These are phyloP conservation scores for Rhizodiscina lignyota DNA, from an alignment of 495 filamentous ascomycete genomes.

Conservation along the genomic window DNA sequence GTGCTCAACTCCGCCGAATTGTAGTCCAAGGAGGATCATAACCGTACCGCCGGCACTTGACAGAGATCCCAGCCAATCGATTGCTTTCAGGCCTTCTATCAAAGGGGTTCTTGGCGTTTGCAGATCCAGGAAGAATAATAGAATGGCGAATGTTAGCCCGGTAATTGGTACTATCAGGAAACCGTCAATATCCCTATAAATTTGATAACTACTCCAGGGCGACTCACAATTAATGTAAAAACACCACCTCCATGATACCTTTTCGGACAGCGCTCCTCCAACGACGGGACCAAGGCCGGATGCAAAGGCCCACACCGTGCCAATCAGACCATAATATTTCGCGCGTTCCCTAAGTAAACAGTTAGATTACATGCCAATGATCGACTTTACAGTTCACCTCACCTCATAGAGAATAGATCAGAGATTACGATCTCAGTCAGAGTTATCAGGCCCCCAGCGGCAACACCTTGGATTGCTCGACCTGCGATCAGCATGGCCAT, in stretches of 20 bases:
- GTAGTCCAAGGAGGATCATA: constrained; percentile 68
- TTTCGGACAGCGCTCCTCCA: constrained; percentile 57
- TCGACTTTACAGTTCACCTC: no score
- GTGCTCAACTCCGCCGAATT: constrained; percentile 57
- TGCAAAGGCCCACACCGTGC: constrained; percentile 60
- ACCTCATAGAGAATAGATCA: constrained; percentile 12
- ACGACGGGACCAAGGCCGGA: constrained; percentile 57
- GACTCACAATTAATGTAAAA: constrained; percentile 25
- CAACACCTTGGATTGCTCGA: constrained; percentile 17
- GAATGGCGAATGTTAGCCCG: constrained; percentile 46
- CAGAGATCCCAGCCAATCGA: constrained; percentile 58
- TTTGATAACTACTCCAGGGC: no score
- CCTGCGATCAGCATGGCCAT: constrained; percentile 14
- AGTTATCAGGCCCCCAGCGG: constrained; percentile 16
- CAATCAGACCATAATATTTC: constrained; percentile 46
- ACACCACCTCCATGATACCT: constrained; percentile 29
- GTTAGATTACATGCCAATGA: no score
- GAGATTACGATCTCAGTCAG: constrained; percentile 14
- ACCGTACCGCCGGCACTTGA: constrained; percentile 59
- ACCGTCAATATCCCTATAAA: no score
- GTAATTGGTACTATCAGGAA: constrained; percentile 48
- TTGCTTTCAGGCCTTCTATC: constrained; percentile 48
- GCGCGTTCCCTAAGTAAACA: constrained; percentile 33
- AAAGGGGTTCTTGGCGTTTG: constrained; percentile 62
- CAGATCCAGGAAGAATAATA: constrained; percentile 56